Evolutionary conservation across 345 rosid genomes (phyloP), one percentile per base, ranked within the genome.

Genomic region (Fremontodendron californicum): DNA sequence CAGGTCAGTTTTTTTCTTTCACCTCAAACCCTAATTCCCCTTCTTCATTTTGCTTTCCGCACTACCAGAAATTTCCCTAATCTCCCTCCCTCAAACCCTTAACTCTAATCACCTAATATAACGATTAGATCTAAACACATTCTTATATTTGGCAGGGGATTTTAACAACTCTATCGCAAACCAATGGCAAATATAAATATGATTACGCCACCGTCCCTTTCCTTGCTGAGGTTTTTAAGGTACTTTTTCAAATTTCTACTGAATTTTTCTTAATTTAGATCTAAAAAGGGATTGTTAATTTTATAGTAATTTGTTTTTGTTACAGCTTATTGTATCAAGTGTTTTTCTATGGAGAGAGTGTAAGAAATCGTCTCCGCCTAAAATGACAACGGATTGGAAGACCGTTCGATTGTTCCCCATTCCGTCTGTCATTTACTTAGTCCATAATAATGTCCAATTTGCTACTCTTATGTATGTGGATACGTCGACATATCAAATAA

Each of bases 211-310:
- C 99, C 10, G 89, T 96, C 79, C 98, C 97, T 0, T 96, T 94
- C 86, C 94, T 96, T 49, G 98, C 98, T 3, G 97, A 96, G 86
- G 87, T 89, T 69, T 90, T 90, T n/a, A 96, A 96, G 99, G 99
- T 92, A 80, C 15, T 70, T 76, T 12, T 37, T 5, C 9, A 52
- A 19, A 46, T 46, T 46, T 73, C 61, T 5, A 6, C 35, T 46
- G 39, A 54, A 29, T n/a, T 57, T 57, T 57, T 27, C 75, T 72
- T 55, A 39, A 21, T 19, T 48, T 48, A 61, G 54, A 61, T 74
- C 66, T 43, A 5, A 12, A 58, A 23, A 16, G 8, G 27, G n/a
- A 29, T 16, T 45, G 18, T 58, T 15, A 21, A 12, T 18, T 13
- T 57, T 73, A 7, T 18, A 29, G 23, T 35, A 5, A 3, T 16